phyloP scores from a whole-genome alignment of 1,284 basidiomycete species.

The Malassezia vespertilionis region DNA sequence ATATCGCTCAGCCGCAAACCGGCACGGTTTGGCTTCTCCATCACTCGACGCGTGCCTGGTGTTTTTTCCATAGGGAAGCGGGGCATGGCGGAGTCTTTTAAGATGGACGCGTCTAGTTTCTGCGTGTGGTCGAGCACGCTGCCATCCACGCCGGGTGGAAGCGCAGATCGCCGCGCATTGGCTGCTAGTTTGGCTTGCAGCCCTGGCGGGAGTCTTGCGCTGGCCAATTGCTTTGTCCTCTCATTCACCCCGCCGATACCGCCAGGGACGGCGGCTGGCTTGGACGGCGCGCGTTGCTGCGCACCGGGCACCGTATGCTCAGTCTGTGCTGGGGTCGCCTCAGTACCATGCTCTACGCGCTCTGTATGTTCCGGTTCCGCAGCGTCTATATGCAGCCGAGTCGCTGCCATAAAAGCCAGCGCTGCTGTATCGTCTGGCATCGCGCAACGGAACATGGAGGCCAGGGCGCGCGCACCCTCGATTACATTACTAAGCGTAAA shows the following conservation, averaged over 20 bases:
- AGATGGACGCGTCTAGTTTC: constrained; percentile 29
- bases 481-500: too few species aligned
- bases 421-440: too few species aligned
- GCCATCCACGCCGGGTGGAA: constrained; percentile 1
- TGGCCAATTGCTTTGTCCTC: constrained; percentile 33
- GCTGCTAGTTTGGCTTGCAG: constrained; percentile 87
- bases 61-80: constrained; percentile 2
- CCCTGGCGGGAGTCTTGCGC: constrained; percentile 57
- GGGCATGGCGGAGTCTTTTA: constrained; percentile 12
- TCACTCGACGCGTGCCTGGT: constrained; percentile 18
- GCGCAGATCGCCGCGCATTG: constrained; percentile 22
- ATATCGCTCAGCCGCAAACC: constrained; percentile 37
- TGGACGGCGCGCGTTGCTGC: too few species aligned
- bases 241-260: constrained; percentile 27
- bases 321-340: too few species aligned
- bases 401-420: too few species aligned
- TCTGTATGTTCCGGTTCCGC: too few species aligned
- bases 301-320: too few species aligned
- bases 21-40: constrained; percentile 21
- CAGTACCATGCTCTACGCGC: too few species aligned
- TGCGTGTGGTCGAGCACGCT: constrained; percentile 28
- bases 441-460: too few species aligned
- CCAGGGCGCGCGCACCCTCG: too few species aligned
- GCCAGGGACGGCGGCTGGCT: not conserved
- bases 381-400: too few species aligned